Base-by-base conservation (phyloP, 2,329 filamentous ascomycete genomes). In the Lasiodiplodia theobromae region DNA sequence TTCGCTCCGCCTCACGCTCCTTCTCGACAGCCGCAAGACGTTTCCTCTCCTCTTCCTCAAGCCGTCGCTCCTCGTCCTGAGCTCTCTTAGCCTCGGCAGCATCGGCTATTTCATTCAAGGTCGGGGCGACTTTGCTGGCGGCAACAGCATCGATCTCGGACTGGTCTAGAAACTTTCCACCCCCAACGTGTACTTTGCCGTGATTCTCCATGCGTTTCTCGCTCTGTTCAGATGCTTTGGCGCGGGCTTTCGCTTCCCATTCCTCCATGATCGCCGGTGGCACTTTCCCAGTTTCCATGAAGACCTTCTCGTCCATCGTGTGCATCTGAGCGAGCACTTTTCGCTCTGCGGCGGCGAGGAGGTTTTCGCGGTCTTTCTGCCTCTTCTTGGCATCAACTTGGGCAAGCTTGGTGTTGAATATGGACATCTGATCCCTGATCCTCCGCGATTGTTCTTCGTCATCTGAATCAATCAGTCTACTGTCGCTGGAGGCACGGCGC, bases 321-420 rank as follows among this genome's bases (percentile, higher is more conserved):
- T 92, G 88, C 72, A 97, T 86, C 52, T 88, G 88, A 23, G 89
- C 89, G 72, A 90, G 89, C n/a, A 97, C 95, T 72, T 97, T 97
- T 54, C 91, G 89, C 75, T 94, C 92, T 1, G 95, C 95, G 3
- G 89, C 89, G 11, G 91, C 91, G 71, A 97, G 83, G 1, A 98
- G 82, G 1, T 87, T 85, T 67, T 92, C 91, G 14, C 93, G 90
- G 73, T 97, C 94, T 53, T 87, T 86, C 69, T 90, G 85, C 52
- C 92, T 87, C 79, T 95, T 95, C 74, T 90, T 88, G 67, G 86
- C 85, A 73, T 96, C 92, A 1, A 93, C 87, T 71, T 90, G 85
- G 2, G 87, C 87, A 11, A 94, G 73, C 69, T 88, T 88, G 71
- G 84, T 89, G 57, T 89, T 91, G 75, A 97, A 90, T 44, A 91